These are phyloP conservation scores for Aspergillus nanangensis DNA, from an alignment of 495 filamentous ascomycete species.

Conservation along the genomic window DNA sequence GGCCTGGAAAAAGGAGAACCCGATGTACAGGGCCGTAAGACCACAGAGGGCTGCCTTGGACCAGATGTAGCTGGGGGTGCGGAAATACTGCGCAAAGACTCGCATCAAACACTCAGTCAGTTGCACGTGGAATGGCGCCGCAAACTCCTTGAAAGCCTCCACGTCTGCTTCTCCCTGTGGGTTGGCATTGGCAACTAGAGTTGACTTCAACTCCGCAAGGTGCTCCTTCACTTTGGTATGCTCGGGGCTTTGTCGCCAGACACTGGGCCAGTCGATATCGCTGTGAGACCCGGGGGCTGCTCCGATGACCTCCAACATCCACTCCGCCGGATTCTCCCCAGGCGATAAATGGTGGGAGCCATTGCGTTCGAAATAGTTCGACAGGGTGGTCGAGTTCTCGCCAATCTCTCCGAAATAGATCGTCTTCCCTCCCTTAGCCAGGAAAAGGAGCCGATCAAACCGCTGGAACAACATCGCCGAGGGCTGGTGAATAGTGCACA, in stretches of 20 bases:
- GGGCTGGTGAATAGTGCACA: conserved; percentile 88
- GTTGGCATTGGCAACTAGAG: conserved; percentile 21
- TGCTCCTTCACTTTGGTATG: conserved; percentile 65
- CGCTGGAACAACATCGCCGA: conserved; percentile 83
- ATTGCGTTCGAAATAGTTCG: conserved; percentile 68
- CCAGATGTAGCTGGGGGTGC: conserved; percentile 46
- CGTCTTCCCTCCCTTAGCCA: conserved; percentile 66
- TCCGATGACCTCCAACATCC: conserved; percentile 82
- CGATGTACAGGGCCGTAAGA: background rate
- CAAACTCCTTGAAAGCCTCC: conserved; percentile 30
- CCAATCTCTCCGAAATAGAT: conserved; percentile 65
- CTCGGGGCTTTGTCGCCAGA: conserved; percentile 3
- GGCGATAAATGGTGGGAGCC: conserved; percentile 57
- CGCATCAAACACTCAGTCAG: conserved; percentile 39
- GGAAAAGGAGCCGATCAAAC: conserved; percentile 77
- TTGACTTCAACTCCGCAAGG: conserved; percentile 41
- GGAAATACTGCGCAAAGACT: conserved; percentile 46
- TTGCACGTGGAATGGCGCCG: conserved; percentile 45
- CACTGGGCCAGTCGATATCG: conserved; percentile 61
- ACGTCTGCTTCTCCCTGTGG: background rate
- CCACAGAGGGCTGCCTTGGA: conserved; percentile 38
- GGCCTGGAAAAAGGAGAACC: conserved; percentile 71
- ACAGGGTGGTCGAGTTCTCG: conserved; percentile 59
- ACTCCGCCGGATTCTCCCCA: conserved; percentile 77
- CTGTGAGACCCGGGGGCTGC: conserved; percentile 66